Evolutionary conservation across 2,329 filamentous ascomycete genomes (phyloP).

Genomic region (Cytospora leucostoma): DNA sequence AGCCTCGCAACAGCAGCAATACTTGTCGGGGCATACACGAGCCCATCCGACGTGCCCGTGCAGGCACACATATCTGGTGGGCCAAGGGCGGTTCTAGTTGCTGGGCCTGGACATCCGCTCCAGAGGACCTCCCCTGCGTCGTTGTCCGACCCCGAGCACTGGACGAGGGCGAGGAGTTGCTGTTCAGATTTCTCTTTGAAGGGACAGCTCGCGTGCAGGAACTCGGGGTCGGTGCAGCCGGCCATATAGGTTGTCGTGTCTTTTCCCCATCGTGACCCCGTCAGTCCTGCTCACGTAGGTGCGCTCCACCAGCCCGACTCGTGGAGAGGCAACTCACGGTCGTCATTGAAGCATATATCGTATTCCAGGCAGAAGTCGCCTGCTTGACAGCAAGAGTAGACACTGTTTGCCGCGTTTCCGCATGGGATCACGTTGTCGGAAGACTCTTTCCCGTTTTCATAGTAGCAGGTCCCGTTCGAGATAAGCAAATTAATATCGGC

Average conservation of each 20-base stretch:
- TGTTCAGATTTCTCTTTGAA: background rate
- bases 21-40: background rate
- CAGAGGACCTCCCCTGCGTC: background rate
- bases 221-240: constrained; percentile 5
- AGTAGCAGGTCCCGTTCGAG: constrained; percentile 10
- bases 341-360: background rate
- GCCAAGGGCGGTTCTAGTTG: constrained; percentile 4
- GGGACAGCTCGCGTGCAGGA: background rate
- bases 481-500: background rate
- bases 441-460: background rate
- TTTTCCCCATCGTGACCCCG: background rate
- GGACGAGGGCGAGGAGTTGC: constrained; percentile 2
- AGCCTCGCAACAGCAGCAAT: background rate
- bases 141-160: background rate
- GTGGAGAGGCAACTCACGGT: background rate
- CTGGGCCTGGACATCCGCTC: constrained; percentile 1
- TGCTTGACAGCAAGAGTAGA: constrained; percentile 4
- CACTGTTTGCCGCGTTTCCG: constrained; percentile 5
- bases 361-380: constrained; percentile 8
- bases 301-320: no score
- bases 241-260: constrained; percentile 4
- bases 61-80: background rate
- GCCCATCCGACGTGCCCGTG: background rate
- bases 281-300: no score
- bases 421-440: constrained; percentile 6